Percentiles rank a stretch among this genome's conserved stretches.
phyloP scores from a whole-genome alignment of 1,139 yeast species.

The Candida dubliniensis region DNA sequence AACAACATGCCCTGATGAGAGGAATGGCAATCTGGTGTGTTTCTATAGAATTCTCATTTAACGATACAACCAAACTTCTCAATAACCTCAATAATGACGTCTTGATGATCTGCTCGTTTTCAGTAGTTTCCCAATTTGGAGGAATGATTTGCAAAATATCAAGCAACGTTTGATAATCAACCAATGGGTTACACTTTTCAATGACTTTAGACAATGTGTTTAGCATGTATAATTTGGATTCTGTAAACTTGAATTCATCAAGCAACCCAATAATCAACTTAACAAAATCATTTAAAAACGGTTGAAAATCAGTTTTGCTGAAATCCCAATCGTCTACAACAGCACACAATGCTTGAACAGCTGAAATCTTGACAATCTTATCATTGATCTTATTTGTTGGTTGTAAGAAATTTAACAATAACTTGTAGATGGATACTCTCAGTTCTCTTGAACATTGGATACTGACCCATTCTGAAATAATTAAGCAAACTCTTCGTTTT shows the following conservation, averaged over 20 bases:
- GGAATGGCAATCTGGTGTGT: slow-evolving; percentile 71
- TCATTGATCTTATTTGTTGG: slow-evolving; percentile 52
- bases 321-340: slow-evolving; percentile 88
- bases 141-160: slow-evolving; percentile 67
- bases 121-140: slow-evolving; percentile 66
- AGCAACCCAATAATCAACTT: slow-evolving; percentile 46
- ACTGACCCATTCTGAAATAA: slow-evolving; percentile 79
- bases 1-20: slow-evolving; percentile 63
- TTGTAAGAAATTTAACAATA: slow-evolving; percentile 49
- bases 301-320: slow-evolving; percentile 62
- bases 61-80: slow-evolving; percentile 61
- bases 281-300: slow-evolving; percentile 59
- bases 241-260: slow-evolving; percentile 55
- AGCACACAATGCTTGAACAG: slow-evolving; percentile 67
- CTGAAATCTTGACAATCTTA: slow-evolving; percentile 71
- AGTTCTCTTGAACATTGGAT: slow-evolving; percentile 62
- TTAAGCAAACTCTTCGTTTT: slow-evolving; percentile 72
- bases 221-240: slow-evolving; percentile 70
- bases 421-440: slow-evolving; percentile 58
- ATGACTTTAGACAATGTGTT: slow-evolving; percentile 66
- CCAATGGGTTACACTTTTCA: slow-evolving; percentile 62
- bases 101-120: slow-evolving; percentile 66
- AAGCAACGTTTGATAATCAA: slow-evolving; percentile 50
- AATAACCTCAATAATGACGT: slow-evolving; percentile 71
- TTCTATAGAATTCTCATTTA: slow-evolving; percentile 57